phyloP scores from a whole-genome alignment of 495 filamentous ascomycete species.

The Hyaloscypha hepaticicola region DNA sequence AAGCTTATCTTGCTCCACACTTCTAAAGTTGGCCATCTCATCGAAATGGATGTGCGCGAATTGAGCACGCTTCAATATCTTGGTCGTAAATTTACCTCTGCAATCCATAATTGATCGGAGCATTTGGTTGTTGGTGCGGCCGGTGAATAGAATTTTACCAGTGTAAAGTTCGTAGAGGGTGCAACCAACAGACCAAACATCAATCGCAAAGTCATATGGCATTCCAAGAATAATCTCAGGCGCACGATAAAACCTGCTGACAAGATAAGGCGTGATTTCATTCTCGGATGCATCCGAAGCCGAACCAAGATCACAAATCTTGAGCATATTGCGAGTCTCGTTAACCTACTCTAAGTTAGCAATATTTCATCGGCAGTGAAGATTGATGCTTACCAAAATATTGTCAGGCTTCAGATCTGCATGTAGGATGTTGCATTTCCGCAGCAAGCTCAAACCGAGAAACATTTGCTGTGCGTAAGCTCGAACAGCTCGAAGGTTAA shows the following conservation, averaged over 20 bases:
- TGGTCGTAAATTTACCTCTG: slow-evolving; percentile 85
- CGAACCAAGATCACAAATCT: slow-evolving; percentile 94
- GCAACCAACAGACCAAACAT: slow-evolving; percentile 97
- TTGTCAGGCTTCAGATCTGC: slow-evolving; percentile 98
- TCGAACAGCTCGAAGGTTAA: slow-evolving; percentile 82
- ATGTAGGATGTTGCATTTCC: slow-evolving; percentile 89
- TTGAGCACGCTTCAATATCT: slow-evolving; percentile 77
- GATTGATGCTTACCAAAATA: slow-evolving; percentile 55
- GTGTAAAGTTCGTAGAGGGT: slow-evolving; percentile 97
- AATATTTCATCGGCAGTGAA: slow-evolving; percentile 30
- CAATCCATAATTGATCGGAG: slow-evolving; percentile 93
- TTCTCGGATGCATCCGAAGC: slow-evolving; percentile 87
- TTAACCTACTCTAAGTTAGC: slow-evolving; percentile 49
- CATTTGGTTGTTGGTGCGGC: slow-evolving; percentile 97
- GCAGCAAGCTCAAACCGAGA: slow-evolving; percentile 76
- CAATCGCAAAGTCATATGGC: slow-evolving; percentile 88
- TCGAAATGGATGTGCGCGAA: slow-evolving; percentile 80
- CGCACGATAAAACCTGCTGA: slow-evolving; percentile 95
- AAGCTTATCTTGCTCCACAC: slow-evolving; percentile 79
- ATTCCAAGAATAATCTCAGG: slow-evolving; percentile 97
- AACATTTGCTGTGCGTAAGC: slow-evolving; percentile 95
- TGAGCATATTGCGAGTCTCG: slow-evolving; percentile 78
- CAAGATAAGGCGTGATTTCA: slow-evolving; percentile 89
- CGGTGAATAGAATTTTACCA: slow-evolving; percentile 94
- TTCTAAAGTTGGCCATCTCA: slow-evolving; percentile 81